A percentile compares a stretch with the other conserved stretches of the same genome.
Evolutionary conservation across 2,329 filamentous ascomycete genomes (phyloP).

Genomic region (Pochonia chlamydosporia): DNA sequence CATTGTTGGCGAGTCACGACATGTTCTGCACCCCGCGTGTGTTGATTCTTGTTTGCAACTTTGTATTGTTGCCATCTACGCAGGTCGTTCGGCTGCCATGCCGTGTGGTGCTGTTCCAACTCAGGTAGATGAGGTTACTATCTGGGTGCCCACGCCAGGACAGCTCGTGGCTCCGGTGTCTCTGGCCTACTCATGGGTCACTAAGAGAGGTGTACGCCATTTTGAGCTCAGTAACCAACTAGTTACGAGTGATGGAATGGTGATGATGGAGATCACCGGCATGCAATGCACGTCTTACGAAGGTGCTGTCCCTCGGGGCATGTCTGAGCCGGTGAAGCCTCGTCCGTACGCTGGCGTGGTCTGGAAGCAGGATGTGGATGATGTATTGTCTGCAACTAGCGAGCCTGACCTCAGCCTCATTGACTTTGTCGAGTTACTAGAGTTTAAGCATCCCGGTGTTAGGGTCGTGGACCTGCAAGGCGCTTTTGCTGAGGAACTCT

Average conservation of each 20-base stretch:
- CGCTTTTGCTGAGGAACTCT: too few species aligned
- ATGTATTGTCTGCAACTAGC: constrained; percentile 3
- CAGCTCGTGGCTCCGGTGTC: constrained; percentile 5
- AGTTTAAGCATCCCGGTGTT: not conserved
- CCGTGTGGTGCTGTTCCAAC: constrained; percentile 24
- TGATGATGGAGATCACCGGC: not conserved
- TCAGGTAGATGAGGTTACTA: constrained; percentile 18
- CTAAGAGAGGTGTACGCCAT: not conserved
- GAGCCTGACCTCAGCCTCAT: constrained; percentile 9
- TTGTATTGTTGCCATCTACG: constrained; percentile 22
- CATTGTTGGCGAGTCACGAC: constrained; percentile 27
- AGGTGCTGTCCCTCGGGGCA: constrained; percentile 21
- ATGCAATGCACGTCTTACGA: constrained; percentile 19
- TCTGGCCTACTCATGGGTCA: not conserved
- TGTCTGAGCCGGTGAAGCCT: constrained; percentile 6
- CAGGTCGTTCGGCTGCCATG: constrained; percentile 21
- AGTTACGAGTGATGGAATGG: not conserved
- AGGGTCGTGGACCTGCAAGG: too few species aligned
- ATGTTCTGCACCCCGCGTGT: constrained; percentile 32
- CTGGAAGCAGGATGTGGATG: constrained; percentile 21
- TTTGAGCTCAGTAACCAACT: not conserved
- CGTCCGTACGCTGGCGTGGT: constrained; percentile 19
- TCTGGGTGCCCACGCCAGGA: constrained; percentile 13
- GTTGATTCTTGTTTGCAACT: constrained; percentile 32
- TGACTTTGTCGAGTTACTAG: constrained; percentile 23